Evolutionary conservation across 371 early-diverging fungal species (phyloP), one percentile per base, ranked within the genome.

Genomic region (Dinochytrium kinnereticum): DNA sequence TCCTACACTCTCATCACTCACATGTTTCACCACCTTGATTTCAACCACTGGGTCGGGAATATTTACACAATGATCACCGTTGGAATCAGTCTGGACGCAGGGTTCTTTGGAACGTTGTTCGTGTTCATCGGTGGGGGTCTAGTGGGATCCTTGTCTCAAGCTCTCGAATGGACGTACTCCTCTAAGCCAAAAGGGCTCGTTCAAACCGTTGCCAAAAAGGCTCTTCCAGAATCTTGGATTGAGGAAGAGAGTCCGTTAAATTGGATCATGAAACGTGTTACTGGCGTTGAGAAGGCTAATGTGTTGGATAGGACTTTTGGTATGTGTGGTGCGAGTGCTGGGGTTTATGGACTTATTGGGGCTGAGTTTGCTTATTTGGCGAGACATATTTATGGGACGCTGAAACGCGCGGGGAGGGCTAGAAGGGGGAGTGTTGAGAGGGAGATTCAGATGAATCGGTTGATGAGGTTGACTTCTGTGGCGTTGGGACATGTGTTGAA

Each of bases 11-110:
- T 72, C 24, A 39, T 78, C 28, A 78, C 76, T 19, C 78, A 80
- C 71, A 78, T 78, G 81, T 80, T 80, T 75, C 76, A 76, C 64
- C 81, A 80, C 71, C 19, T 44, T 19, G 78, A 80, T 68, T 3
- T 73, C 34, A 33, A 38, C 15, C 80, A 80, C 72, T 78, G 73
- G 71, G 5, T 71, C 49, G 33, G 59, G 49, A 80, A 80, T 70
- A 70, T 74, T 61, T 78, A 69, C 69, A 49, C 78, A 17, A 53
- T 71, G 15, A 15, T 75, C 34, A 59, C 72, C 13, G 70, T 71
- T n/a, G 68, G 69, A 5, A 5, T 26, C 44, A 51, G 39, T 13
- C 69, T 72, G 21, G 66, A 65, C 59, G 28, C 67, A 15, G 61
- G 68, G 30, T 73, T 78, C 59, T 36, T 71, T 33, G 44, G 33